Evolutionary conservation across 2,329 filamentous ascomycete genomes (phyloP).

Genomic region (Talaromyces albobiverticillius): DNA sequence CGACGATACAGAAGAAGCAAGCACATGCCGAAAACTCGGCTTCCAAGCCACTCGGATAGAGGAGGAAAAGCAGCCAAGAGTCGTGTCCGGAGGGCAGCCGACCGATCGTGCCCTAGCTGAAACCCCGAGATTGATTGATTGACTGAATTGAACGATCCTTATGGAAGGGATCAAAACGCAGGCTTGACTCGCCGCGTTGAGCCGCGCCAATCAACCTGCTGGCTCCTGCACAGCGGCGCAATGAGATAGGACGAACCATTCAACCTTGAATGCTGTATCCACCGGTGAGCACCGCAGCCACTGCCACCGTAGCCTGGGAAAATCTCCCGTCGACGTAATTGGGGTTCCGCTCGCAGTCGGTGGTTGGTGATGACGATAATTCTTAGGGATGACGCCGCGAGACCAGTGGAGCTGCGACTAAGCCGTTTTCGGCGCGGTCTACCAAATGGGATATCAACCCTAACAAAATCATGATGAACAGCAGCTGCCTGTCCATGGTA

Average conservation of each 20-base stretch:
- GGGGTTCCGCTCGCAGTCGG: constrained; percentile 1
- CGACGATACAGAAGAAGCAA: no score
- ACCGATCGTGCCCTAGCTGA: constrained; percentile 1
- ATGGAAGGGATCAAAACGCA: not conserved
- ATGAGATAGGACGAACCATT: constrained; percentile 8
- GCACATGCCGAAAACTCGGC: constrained; percentile 3
- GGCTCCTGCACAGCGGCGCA: not conserved
- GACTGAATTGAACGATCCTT: no score
- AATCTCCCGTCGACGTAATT: not conserved
- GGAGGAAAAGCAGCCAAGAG: constrained; percentile 3
- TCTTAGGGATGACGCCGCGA: constrained; percentile 34
- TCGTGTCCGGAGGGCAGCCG: constrained; percentile 6
- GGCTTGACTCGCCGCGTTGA: not conserved
- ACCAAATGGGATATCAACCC: no score
- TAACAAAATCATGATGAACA: not conserved
- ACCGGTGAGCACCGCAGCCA: no score
- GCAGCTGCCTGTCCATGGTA: not conserved
- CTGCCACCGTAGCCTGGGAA: no score
- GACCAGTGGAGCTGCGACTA: constrained; percentile 28
- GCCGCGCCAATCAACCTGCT: constrained; percentile 9
- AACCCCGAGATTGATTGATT: no score
- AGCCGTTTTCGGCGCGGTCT: constrained; percentile 13
- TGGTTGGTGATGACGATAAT: constrained; percentile 35
- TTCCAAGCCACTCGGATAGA: constrained; percentile 1
- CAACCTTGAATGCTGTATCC: no score